Evolutionary conservation across 1,284 basidiomycete species (phyloP).

Genomic region (Ceratobasidium sp.): DNA sequence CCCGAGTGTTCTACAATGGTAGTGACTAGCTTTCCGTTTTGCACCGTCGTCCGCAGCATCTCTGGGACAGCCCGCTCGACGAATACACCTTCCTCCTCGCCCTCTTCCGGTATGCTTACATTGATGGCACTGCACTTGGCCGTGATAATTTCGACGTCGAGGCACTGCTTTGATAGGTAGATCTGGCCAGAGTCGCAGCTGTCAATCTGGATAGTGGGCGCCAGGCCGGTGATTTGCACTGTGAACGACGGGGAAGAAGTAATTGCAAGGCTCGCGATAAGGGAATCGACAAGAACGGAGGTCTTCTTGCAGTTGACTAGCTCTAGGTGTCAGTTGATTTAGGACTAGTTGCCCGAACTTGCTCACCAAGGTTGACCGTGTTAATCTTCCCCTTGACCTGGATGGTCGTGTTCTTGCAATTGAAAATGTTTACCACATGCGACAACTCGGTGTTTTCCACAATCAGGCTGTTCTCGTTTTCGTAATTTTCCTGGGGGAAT

Average conservation of each 20-base stretch:
- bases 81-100: conserved; percentile 92
- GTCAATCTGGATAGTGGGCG: conserved; percentile 95
- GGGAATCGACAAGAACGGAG: conserved; percentile 88
- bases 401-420: conserved; percentile 91
- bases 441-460: conserved; percentile 84
- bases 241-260: conserved; percentile 94
- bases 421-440: conserved; percentile 91
- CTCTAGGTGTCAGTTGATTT: conserved; percentile 14
- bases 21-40: conserved; percentile 88
- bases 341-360: background rate
- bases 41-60: conserved; percentile 90
- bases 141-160: conserved; percentile 89
- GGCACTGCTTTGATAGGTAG: conserved; percentile 87
- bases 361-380: conserved; percentile 88
- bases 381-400: conserved; percentile 96
- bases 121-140: conserved; percentile 97
- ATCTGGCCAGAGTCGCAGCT: conserved; percentile 96
- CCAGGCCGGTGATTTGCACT: conserved; percentile 89
- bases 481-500: conserved; percentile 85
- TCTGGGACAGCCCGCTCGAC: conserved; percentile 94
- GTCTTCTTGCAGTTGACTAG: conserved; percentile 92
- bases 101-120: conserved; percentile 87
- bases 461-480: conserved; percentile 80
- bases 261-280: conserved; percentile 89
- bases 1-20: conserved; percentile 90